phyloP scores from a whole-genome alignment of 2,329 filamentous ascomycete species.

The Penicillium sp. region DNA sequence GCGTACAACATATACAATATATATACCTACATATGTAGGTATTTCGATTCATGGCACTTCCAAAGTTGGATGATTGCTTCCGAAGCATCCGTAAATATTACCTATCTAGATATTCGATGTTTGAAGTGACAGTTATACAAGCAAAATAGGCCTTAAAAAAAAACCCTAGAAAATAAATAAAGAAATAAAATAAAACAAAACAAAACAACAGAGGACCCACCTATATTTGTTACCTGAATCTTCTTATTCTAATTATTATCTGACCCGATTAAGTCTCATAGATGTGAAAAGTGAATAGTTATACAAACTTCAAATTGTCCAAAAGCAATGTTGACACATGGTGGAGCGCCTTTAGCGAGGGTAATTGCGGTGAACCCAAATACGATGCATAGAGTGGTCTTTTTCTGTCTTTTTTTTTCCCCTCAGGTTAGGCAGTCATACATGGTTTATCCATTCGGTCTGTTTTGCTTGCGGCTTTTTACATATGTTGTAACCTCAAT shows the following conservation, averaged over 20 bases:
- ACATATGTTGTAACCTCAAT: constrained; percentile 1
- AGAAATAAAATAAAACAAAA: background rate
- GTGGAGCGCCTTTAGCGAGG: constrained; percentile 4
- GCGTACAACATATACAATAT: no score
- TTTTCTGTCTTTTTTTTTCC: background rate
- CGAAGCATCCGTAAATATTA: background rate
- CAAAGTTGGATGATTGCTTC: background rate
- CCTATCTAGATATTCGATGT: background rate
- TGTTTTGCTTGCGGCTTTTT: background rate
- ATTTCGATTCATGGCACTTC: background rate
- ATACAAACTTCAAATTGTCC: background rate
- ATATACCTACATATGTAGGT: no score
- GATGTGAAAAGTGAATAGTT: background rate
- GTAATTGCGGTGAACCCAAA: constrained; percentile 6
- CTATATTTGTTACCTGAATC: background rate
- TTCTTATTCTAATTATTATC: background rate
- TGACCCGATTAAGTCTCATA: background rate
- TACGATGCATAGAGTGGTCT: background rate
- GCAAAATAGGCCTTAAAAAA: background rate
- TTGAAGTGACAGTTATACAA: background rate
- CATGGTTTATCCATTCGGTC: background rate
- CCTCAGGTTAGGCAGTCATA: constrained; percentile 7
- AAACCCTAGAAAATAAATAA: no score
- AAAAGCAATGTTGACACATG: constrained; percentile 1
- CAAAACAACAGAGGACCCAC: background rate